Evolutionary conservation across 495 filamentous ascomycete genomes (phyloP).

Genomic region (Hypoxylon cercidicola): DNA sequence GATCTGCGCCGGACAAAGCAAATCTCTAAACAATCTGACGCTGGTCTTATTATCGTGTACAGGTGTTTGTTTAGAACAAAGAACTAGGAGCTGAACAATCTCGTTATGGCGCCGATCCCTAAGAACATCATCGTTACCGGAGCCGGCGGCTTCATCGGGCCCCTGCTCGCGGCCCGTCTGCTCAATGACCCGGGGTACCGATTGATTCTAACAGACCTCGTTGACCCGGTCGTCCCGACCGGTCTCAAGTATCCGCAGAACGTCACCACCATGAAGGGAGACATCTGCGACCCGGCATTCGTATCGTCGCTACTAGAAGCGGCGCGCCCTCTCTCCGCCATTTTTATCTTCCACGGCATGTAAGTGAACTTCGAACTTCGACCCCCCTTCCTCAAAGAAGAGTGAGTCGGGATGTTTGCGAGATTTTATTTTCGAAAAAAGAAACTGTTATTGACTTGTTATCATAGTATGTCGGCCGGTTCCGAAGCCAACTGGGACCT

Average conservation of each 20-base stretch:
- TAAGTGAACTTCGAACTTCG: no score
- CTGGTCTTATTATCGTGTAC: neutral
- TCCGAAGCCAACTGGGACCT: constrained; percentile 80
- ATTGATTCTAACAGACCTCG: constrained; percentile 72
- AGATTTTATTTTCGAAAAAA: no score
- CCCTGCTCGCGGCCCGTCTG: constrained; percentile 71
- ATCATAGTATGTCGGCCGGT: constrained; percentile 71
- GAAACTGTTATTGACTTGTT: no score
- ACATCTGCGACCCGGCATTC: constrained; percentile 67
- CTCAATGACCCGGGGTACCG: constrained; percentile 65
- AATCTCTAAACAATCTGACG: neutral
- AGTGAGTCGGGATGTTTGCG: no score
- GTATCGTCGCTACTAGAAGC: constrained; percentile 58
- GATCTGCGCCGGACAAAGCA: constrained; percentile 3
- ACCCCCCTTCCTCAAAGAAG: no score
- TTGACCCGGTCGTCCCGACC: constrained; percentile 64
- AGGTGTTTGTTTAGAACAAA: neutral
- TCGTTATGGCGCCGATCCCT: constrained; percentile 30
- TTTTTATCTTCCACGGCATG: constrained; percentile 86
- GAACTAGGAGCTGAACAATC: neutral
- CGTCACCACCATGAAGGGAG: constrained; percentile 65
- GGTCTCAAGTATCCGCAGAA: constrained; percentile 64
- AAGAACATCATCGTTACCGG: constrained; percentile 79
- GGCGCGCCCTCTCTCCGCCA: constrained; percentile 63
- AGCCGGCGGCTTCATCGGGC: constrained; percentile 76